A percentile compares a stretch with the other conserved stretches of the same genome.
Conservation (phyloP, 805 yeast genomes). For the Saturnispora ahearnii region DNA sequence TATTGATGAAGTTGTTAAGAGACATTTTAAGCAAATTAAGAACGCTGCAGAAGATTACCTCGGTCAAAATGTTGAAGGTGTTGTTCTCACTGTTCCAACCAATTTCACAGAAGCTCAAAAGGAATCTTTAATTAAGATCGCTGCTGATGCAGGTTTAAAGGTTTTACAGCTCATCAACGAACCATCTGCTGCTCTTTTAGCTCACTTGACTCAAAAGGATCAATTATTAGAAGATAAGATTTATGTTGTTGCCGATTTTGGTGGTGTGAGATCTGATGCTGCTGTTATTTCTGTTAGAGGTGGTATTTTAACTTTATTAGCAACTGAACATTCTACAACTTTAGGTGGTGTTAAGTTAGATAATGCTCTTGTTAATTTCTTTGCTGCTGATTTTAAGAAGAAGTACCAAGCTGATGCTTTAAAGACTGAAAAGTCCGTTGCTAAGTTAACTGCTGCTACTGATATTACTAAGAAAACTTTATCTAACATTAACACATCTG, state of each 20-base stretch:
- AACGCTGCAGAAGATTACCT: constrained; percentile 88
- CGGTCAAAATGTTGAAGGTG: constrained; percentile 73
- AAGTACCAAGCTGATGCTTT: constrained; percentile 76
- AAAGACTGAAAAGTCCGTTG: constrained; percentile 71
- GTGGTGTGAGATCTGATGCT: constrained; percentile 92
- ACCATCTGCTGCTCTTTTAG: constrained; percentile 84
- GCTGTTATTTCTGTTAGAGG: constrained; percentile 91
- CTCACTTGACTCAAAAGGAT: constrained; percentile 55
- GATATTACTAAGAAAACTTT: constrained; percentile 83
- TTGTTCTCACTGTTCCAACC: constrained; percentile 85
- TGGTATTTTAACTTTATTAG: constrained; percentile 81
- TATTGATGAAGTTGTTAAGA: constrained; percentile 69
- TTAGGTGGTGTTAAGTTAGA: constrained; percentile 89
- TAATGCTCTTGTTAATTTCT: constrained; percentile 65
- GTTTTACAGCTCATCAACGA: constrained; percentile 86
- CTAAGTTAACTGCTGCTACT: constrained; percentile 80
- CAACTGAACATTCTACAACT: constrained; percentile 72
- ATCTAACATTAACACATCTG: constrained; percentile 79
- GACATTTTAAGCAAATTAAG: constrained; percentile 77
- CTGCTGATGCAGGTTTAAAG: constrained; percentile 64
- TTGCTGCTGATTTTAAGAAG: constrained; percentile 91
- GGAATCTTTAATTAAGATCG: constrained; percentile 48
- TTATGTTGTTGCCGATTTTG: constrained; percentile 91
- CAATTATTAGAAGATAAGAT: constrained; percentile 54
- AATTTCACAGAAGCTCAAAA: constrained; percentile 72